Evolutionary conservation across 441 rosid genomes (phyloP).

Genomic region (Populus hybrid): DNA sequence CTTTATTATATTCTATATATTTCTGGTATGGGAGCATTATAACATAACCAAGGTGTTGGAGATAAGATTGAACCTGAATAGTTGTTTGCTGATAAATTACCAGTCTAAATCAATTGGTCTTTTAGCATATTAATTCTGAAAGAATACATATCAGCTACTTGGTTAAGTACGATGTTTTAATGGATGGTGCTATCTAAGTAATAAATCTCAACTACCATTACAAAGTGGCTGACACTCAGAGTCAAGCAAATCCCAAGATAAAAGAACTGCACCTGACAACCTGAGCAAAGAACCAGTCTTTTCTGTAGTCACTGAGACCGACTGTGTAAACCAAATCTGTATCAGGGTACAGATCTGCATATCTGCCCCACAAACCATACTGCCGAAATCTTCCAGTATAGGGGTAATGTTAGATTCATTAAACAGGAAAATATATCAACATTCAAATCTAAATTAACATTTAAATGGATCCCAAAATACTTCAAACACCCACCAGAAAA

Average conservation of each 20-base stretch:
- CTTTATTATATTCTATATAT: neutral
- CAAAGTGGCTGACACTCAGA: neutral
- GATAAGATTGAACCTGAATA: neutral
- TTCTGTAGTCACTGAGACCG: constrained; percentile 44
- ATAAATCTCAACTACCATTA: neutral
- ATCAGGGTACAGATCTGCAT: constrained; percentile 49
- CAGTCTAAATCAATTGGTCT: constrained; percentile 1
- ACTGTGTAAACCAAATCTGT: constrained; percentile 59
- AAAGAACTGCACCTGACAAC: constrained; percentile 50
- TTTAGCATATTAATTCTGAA: neutral
- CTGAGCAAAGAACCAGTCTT: constrained; percentile 69
- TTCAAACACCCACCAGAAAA: constrained; percentile 10
- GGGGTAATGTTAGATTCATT: neutral
- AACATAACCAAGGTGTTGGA: neutral
- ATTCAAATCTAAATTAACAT: neutral
- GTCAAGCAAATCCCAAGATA: constrained; percentile 4
- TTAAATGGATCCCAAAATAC: neutral
- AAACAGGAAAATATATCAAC: neutral
- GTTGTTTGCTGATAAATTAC: neutral
- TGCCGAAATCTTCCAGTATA: constrained; percentile 59
- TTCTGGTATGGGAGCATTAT: neutral
- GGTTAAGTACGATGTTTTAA: neutral
- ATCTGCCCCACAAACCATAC: constrained; percentile 62
- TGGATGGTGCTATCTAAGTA: neutral
- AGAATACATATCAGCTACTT: neutral